Evolutionary conservation across 306 rosid species (phyloP).

Genomic region (Rosa multiflora): DNA sequence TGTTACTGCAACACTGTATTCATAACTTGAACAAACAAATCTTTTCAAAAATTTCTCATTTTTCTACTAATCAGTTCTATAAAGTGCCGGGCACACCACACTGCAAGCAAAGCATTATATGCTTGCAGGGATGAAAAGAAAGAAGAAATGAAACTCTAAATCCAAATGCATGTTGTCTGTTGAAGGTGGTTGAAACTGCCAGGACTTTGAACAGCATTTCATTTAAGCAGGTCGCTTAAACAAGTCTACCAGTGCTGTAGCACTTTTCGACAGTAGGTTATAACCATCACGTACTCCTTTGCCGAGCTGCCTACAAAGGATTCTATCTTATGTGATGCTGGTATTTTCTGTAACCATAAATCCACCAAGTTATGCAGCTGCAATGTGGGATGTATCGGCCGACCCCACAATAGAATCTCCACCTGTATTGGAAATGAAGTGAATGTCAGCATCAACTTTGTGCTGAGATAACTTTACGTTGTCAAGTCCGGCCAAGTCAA

Average conservation of each 20-base stretch:
- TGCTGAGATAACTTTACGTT: background rate
- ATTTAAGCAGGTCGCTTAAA: background rate
- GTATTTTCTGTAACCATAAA: slow-evolving; percentile 45
- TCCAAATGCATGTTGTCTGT: background rate
- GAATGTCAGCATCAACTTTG: slow-evolving; percentile 9
- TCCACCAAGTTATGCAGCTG: slow-evolving; percentile 42
- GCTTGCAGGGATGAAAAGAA: slow-evolving; percentile 18
- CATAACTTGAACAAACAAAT: background rate
- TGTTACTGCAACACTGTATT: background rate
- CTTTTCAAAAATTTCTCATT: background rate
- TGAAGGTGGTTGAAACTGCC: background rate
- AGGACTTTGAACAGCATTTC: background rate
- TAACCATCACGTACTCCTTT: slow-evolving; percentile 61
- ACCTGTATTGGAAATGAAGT: slow-evolving; percentile 38
- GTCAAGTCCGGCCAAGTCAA: background rate
- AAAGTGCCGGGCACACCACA: slow-evolving; percentile 6
- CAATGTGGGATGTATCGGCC: slow-evolving; percentile 42
- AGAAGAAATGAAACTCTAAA: background rate
- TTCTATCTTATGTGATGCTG: slow-evolving; percentile 27
- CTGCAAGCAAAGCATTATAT: background rate
- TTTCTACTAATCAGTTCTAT: background rate
- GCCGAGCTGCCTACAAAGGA: slow-evolving; percentile 53
- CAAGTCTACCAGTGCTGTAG: background rate
- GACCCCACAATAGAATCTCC: slow-evolving; percentile 46
- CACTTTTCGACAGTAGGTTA: slow-evolving; percentile 46